A percentile compares a stretch with the other conserved stretches of the same genome.
phyloP scores from a whole-genome alignment of 1,139 yeast species.

The Suhomyces maxii region DNA sequence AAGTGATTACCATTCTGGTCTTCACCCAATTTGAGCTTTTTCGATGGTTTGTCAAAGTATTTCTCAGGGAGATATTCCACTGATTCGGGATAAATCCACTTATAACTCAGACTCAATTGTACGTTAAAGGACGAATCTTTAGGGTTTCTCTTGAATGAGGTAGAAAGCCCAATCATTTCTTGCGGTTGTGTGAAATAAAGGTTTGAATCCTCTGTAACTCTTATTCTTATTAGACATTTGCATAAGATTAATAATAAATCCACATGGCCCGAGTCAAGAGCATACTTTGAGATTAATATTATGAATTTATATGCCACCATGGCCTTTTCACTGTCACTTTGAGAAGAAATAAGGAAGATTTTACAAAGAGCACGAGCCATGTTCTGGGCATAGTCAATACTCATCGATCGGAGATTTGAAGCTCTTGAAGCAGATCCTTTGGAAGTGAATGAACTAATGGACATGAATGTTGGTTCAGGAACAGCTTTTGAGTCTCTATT shows the following conservation, averaged over 20 bases:
- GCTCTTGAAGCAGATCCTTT: conserved; percentile 16
- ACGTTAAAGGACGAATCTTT: conserved; percentile 22
- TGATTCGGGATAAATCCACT: conserved; percentile 67
- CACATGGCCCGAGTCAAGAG: conserved; percentile 27
- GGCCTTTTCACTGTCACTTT: conserved; percentile 29
- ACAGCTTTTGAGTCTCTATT: neutral
- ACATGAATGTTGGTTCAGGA: neutral
- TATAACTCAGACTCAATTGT: conserved; percentile 11
- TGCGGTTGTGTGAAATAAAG: conserved; percentile 55
- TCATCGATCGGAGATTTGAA: neutral
- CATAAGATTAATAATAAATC: conserved; percentile 49
- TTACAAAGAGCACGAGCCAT: conserved; percentile 35
- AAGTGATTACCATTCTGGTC: neutral
- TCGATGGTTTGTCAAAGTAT: conserved; percentile 35
- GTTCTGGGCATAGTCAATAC: conserved; percentile 17
- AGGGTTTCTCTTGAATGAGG: conserved; percentile 54
- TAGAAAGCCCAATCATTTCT: conserved; percentile 68
- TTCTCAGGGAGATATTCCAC: conserved; percentile 48
- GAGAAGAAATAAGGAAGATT: conserved; percentile 30
- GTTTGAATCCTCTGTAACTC: conserved; percentile 49
- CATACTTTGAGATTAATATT: conserved; percentile 27
- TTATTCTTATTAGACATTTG: conserved; percentile 54
- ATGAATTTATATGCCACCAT: conserved; percentile 29
- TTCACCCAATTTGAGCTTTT: conserved; percentile 5
- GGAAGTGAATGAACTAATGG: conserved; percentile 4